Percentiles rank a stretch among this genome's conserved stretches.
Conservation (phyloP, 225 moss, liverwort and hornwort genomes). For the Polytrichum formosum region DNA sequence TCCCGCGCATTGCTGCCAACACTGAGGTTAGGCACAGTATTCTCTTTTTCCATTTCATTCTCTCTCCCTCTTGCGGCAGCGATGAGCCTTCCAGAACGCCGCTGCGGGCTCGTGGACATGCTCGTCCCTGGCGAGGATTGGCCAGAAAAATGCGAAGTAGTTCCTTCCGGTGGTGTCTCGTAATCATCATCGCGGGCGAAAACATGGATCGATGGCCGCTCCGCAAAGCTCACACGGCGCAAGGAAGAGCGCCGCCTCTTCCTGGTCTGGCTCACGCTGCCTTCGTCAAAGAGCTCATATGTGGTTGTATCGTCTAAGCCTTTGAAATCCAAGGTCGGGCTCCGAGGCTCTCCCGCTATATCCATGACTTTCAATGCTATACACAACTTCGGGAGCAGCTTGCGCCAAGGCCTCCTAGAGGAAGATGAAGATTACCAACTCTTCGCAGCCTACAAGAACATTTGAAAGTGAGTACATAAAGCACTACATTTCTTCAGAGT, state of each 20-base stretch:
- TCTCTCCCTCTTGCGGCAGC: slow-evolving; percentile 24
- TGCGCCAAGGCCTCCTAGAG: no score
- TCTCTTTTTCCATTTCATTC: slow-evolving; percentile 53
- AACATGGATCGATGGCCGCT: slow-evolving; percentile 53
- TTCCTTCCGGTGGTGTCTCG: slow-evolving; percentile 64
- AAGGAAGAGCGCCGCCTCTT: slow-evolving; percentile 54
- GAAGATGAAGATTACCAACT: no score
- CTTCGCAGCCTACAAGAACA: no score
- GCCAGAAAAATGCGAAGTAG: slow-evolving; percentile 33
- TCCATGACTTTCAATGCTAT: slow-evolving; percentile 28
- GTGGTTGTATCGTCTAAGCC: slow-evolving; percentile 28
- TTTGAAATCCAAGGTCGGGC: slow-evolving; percentile 40
- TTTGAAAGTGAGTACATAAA: no score
- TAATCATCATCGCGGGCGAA: slow-evolving; percentile 64
- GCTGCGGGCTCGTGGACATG: slow-evolving; percentile 43
- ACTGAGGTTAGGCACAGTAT: slow-evolving; percentile 17
- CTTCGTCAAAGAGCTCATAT: slow-evolving; percentile 43
- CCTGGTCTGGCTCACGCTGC: slow-evolving; percentile 28
- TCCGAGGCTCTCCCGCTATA: slow-evolving; percentile 21
- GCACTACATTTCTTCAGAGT: no score
- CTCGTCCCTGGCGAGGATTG: slow-evolving; percentile 28
- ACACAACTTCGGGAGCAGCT: no score
- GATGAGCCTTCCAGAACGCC: slow-evolving; percentile 46
- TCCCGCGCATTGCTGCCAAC: slow-evolving; percentile 27
- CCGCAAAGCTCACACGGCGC: slow-evolving; percentile 63